phyloP scores from a whole-genome alignment of 495 filamentous ascomycete genomes.

The Aspergillus mulundensis region DNA sequence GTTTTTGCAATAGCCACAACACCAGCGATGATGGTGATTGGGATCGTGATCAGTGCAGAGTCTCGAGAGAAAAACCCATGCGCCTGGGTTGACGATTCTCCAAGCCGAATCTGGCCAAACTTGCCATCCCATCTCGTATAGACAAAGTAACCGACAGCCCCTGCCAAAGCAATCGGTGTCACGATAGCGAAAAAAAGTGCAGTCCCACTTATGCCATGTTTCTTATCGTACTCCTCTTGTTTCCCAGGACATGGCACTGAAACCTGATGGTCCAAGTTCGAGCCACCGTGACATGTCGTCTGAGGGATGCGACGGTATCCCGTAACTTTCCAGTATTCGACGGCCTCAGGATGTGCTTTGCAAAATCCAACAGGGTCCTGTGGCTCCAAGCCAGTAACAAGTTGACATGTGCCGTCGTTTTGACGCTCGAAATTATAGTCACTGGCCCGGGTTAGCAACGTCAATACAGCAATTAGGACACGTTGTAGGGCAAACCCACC shows the following conservation, averaged over 20 bases:
- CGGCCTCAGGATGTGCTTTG: constrained; percentile 54
- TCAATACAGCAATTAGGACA: background rate
- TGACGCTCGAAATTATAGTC: constrained; percentile 90
- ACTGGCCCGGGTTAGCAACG: constrained; percentile 39
- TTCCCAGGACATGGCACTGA: constrained; percentile 65
- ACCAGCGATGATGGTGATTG: constrained; percentile 72
- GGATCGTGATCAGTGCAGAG: constrained; percentile 68
- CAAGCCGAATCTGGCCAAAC: constrained; percentile 84
- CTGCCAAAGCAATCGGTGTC: constrained; percentile 64
- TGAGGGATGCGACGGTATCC: constrained; percentile 90
- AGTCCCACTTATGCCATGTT: constrained; percentile 64
- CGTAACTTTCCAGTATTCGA: constrained; percentile 76
- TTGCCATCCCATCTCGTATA: constrained; percentile 83
- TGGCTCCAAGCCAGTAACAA: constrained; percentile 65
- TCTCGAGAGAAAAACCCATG: constrained; percentile 57
- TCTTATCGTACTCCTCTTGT: constrained; percentile 70
- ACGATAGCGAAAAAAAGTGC: constrained; percentile 86
- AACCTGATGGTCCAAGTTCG: constrained; percentile 59
- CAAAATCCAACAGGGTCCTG: constrained; percentile 66
- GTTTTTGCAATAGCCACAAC: constrained; percentile 71
- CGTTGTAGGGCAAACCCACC: constrained; percentile 50
- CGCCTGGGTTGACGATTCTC: constrained; percentile 48
- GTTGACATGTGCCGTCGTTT: constrained; percentile 66
- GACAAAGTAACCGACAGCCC: constrained; percentile 74
- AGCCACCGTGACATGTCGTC: constrained; percentile 75